A percentile compares a stretch with the other conserved stretches of the same genome.
phyloP scores from a whole-genome alignment of 495 filamentous ascomycete genomes.

The Penicillium salamii region DNA sequence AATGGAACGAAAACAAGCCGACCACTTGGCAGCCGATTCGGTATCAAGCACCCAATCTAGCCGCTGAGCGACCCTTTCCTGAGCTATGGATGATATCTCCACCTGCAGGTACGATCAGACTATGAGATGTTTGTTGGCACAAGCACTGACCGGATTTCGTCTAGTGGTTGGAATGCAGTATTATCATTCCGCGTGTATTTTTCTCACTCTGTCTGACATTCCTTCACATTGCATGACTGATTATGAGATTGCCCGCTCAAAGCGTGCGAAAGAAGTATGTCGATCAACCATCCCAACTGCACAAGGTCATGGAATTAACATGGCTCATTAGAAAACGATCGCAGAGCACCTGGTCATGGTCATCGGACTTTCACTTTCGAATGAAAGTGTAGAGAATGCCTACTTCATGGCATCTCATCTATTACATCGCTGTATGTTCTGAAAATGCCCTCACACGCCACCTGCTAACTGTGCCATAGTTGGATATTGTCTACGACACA shows the following conservation, averaged over 20 bases:
- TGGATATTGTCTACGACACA: conserved; percentile 34
- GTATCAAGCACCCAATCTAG: conserved; percentile 26
- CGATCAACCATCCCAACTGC: not conserved
- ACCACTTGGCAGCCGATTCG: conserved; percentile 37
- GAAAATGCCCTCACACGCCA: not conserved
- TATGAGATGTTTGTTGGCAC: not conserved
- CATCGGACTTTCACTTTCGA: conserved; percentile 36
- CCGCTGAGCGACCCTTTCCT: conserved; percentile 31
- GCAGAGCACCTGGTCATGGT: conserved; percentile 30
- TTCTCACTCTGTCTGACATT: conserved; percentile 29
- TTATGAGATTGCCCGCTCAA: conserved; percentile 28
- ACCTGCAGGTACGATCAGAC: conserved; percentile 26
- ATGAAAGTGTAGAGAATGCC: conserved; percentile 39
- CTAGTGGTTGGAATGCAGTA: conserved; percentile 42
- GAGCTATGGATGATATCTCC: conserved; percentile 42
- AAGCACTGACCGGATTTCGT: not conserved
- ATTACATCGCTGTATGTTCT: conserved; percentile 33
- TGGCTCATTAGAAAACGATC: conserved; percentile 23
- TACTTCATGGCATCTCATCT: conserved; percentile 41
- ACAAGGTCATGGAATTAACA: too few relatives aligned
- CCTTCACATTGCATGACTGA: conserved; percentile 21
- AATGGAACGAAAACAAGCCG: conserved; percentile 29
- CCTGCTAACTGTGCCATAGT: conserved; percentile 17
- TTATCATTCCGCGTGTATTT: conserved; percentile 32
- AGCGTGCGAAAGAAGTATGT: conserved; percentile 31